phyloP scores from a whole-genome alignment of 495 filamentous ascomycete species.

The Aspergillus leporis region DNA sequence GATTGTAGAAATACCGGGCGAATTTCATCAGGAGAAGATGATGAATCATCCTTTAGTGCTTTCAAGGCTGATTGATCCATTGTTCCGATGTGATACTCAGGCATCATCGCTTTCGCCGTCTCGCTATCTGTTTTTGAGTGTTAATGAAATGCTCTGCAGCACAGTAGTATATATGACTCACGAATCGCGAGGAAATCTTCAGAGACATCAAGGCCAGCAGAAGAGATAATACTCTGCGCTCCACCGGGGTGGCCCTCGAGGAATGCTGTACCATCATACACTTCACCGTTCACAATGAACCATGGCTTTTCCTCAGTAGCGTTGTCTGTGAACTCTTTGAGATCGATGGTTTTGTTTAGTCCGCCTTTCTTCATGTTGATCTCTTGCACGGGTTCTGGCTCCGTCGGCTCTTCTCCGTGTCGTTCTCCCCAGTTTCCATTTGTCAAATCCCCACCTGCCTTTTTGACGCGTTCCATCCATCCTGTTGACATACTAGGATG shows the following conservation, averaged over 20 bases:
- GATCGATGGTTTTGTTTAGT: conserved; percentile 59
- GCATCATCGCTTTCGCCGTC: conserved; percentile 92
- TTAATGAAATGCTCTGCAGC: conserved; percentile 7
- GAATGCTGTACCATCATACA: conserved; percentile 87
- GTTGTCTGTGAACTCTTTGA: conserved; percentile 74
- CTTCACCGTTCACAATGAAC: conserved; percentile 91
- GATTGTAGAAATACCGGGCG: conserved; percentile 68
- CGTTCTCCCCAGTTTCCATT: conserved; percentile 90
- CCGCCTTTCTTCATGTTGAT: conserved; percentile 80
- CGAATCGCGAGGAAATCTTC: conserved; percentile 96
- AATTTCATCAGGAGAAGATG: conserved; percentile 33
- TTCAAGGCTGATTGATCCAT: conserved; percentile 60
- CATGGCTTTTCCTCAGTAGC: conserved; percentile 69
- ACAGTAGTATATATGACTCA: conserved; percentile 43
- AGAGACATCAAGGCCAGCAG: conserved; percentile 80
- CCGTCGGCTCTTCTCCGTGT: conserved; percentile 55
- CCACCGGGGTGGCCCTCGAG: conserved; percentile 88
- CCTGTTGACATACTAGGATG: conserved; percentile 80
- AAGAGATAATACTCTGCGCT: conserved; percentile 81
- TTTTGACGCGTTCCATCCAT: conserved; percentile 97
- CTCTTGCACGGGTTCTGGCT: conserved; percentile 54
- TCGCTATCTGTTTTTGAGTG: conserved; percentile 65
- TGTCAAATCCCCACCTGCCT: conserved; percentile 73
- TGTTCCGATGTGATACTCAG: conserved; percentile 81
- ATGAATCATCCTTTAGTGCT: conserved; percentile 42